phyloP scores from a whole-genome alignment of 495 filamentous ascomycete genomes.

The Hyaloscypha bicolor region DNA sequence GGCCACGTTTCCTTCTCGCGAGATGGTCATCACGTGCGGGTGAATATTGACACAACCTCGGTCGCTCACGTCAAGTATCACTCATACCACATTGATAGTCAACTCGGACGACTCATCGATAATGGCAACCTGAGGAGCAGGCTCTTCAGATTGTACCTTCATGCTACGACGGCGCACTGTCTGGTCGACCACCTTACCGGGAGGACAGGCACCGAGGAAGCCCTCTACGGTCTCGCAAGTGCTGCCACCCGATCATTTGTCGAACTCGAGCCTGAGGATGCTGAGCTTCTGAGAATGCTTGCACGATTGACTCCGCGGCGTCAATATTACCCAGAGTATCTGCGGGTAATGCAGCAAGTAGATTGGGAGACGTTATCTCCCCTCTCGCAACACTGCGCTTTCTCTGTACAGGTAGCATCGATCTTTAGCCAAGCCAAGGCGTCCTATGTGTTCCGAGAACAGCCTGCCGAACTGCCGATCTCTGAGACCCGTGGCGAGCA shows the following conservation, averaged over 20 bases:
- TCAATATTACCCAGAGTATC: conserved; percentile 49
- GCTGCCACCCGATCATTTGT: conserved; percentile 55
- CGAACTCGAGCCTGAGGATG: conserved; percentile 42
- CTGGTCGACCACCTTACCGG: conserved; percentile 59
- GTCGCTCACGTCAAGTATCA: conserved; percentile 35
- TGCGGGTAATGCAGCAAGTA: conserved; percentile 47
- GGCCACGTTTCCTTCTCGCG: conserved; percentile 37
- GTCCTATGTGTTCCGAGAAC: conserved; percentile 13
- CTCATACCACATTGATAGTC: conserved; percentile 48
- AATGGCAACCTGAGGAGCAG: conserved; percentile 56
- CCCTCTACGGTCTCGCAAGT: conserved; percentile 50
- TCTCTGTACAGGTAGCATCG: conserved; percentile 40
- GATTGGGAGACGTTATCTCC: conserved; percentile 44
- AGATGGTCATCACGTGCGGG: conserved; percentile 41
- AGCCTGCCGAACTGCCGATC: neutral
- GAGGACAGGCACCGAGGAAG: conserved; percentile 65
- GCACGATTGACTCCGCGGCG: conserved; percentile 53
- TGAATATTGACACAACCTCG: conserved; percentile 36
- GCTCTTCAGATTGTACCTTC: conserved; percentile 56
- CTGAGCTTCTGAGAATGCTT: conserved; percentile 45
- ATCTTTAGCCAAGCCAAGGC: conserved; percentile 45
- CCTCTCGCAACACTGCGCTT: conserved; percentile 54
- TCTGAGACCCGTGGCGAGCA: conserved; percentile 1
- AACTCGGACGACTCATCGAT: conserved; percentile 51
- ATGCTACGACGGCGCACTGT: conserved; percentile 61